A percentile compares a stretch with the other conserved stretches of the same genome.
These are phyloP conservation scores for Bruguiera sexangula DNA, from an alignment of 345 rosid species.

Conservation along the genomic window DNA sequence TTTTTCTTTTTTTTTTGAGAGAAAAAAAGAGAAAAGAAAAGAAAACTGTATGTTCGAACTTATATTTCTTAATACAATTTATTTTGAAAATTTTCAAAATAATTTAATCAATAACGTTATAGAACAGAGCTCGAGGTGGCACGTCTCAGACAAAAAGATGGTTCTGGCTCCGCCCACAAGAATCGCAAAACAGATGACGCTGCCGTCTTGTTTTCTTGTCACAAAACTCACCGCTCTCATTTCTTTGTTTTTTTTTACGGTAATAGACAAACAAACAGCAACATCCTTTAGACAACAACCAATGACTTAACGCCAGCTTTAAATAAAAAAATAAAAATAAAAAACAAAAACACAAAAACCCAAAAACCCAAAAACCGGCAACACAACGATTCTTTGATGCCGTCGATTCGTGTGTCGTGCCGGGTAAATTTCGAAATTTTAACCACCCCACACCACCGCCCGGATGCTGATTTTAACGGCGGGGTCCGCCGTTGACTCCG, in stretches of 20 bases:
- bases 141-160: background rate
- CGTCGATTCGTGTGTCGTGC: constrained; percentile 16
- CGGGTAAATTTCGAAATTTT: constrained; percentile 8
- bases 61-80: too few species aligned
- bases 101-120: background rate
- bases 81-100: background rate
- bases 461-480: constrained; percentile 26
- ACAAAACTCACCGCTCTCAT: background rate
- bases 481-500: constrained; percentile 27
- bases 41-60: too few species aligned
- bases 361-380: too few species aligned
- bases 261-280: too few species aligned
- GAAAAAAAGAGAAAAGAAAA: too few species aligned
- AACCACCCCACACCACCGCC: background rate
- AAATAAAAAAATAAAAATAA: too few species aligned
- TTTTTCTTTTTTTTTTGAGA: too few species aligned
- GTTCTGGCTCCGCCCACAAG: background rate
- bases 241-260: too few species aligned
- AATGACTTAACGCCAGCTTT: too few species aligned
- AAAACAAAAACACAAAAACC: too few species aligned
- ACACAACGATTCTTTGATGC: too few species aligned
- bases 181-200: background rate
- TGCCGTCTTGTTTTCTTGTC: background rate
- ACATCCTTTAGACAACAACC: too few species aligned
- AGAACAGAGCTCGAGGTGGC: background rate